phyloP scores from a whole-genome alignment of 768 basidiomycete species.

The Leucocoprinus leucothites region DNA sequence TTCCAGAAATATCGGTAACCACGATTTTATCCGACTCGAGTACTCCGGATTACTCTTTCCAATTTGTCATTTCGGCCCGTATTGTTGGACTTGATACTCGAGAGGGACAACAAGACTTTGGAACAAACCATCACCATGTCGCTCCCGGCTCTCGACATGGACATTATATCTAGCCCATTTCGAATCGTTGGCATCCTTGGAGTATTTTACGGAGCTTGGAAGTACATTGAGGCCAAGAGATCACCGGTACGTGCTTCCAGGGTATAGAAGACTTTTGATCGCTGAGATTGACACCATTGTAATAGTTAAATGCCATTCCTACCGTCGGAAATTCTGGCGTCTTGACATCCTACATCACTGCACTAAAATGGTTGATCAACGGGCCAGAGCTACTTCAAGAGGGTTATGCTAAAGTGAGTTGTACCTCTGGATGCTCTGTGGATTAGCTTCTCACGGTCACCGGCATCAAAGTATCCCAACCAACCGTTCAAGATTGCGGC shows the following conservation, averaged over 20 bases:
- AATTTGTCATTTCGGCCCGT: slow-evolving; percentile 1
- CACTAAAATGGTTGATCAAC: slow-evolving; percentile 1
- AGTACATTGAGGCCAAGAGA: slow-evolving; percentile 9
- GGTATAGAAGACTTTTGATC: background rate
- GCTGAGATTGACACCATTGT: background rate
- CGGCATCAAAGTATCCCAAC: slow-evolving; percentile 7
- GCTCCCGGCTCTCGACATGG: background rate
- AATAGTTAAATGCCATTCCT: slow-evolving; percentile 18
- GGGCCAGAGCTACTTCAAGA: slow-evolving; percentile 9
- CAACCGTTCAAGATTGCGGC: slow-evolving; percentile 13
- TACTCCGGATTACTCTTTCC: background rate
- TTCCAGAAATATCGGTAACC: too few species aligned
- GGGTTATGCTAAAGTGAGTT: slow-evolving; percentile 10
- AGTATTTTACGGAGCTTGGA: background rate
- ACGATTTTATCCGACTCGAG: too few species aligned
- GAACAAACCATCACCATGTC: background rate
- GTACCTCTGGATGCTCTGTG: background rate
- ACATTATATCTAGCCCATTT: background rate
- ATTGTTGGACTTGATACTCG: background rate
- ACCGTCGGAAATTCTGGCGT: slow-evolving; percentile 23
- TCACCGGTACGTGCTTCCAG: slow-evolving; percentile 5
- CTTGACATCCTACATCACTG: slow-evolving; percentile 21
- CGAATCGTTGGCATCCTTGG: background rate
- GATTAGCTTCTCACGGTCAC: background rate
- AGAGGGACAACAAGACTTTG: background rate